Evolutionary conservation across 805 yeast genomes (phyloP).

Genomic region (Wickerhamiella cacticola): DNA sequence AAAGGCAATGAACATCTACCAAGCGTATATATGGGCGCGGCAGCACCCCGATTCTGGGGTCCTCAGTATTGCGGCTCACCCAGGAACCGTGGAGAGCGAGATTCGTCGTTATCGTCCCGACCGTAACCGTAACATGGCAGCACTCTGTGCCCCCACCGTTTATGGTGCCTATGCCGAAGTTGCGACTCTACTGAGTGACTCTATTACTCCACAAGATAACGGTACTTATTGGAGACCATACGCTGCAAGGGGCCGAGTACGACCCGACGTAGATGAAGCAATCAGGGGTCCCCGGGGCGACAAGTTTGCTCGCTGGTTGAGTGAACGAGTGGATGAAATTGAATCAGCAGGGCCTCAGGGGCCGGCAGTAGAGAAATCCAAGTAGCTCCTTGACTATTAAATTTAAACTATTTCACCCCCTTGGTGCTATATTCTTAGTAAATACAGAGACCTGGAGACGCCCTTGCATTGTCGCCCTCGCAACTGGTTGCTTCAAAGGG

Average conservation of each 20-base stretch:
- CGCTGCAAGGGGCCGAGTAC: slow-evolving; percentile 30
- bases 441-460: too few species aligned
- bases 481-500: too few species aligned
- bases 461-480: too few species aligned
- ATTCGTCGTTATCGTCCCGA: slow-evolving; percentile 27
- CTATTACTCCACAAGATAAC: slow-evolving; percentile 26
- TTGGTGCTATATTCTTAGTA: too few species aligned
- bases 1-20: slow-evolving; percentile 35
- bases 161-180: slow-evolving; percentile 39
- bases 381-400: too few species aligned
- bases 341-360: slow-evolving; percentile 2
- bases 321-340: neutral
- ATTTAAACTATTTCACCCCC: too few species aligned
- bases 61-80: slow-evolving; percentile 31
- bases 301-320: slow-evolving; percentile 30
- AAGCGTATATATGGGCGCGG: slow-evolving; percentile 31
- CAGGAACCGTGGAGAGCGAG: slow-evolving; percentile 34
- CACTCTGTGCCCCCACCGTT: slow-evolving; percentile 20
- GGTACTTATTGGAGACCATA: slow-evolving; percentile 35
- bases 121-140: slow-evolving; percentile 18
- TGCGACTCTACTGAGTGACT: slow-evolving; percentile 33
- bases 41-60: slow-evolving; percentile 25
- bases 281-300: slow-evolving; percentile 29
- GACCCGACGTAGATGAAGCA: slow-evolving; percentile 32
- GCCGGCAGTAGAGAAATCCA: too few species aligned